phyloP scores from a whole-genome alignment of 495 filamentous ascomycete genomes.

The Cercophora newfieldiana region DNA sequence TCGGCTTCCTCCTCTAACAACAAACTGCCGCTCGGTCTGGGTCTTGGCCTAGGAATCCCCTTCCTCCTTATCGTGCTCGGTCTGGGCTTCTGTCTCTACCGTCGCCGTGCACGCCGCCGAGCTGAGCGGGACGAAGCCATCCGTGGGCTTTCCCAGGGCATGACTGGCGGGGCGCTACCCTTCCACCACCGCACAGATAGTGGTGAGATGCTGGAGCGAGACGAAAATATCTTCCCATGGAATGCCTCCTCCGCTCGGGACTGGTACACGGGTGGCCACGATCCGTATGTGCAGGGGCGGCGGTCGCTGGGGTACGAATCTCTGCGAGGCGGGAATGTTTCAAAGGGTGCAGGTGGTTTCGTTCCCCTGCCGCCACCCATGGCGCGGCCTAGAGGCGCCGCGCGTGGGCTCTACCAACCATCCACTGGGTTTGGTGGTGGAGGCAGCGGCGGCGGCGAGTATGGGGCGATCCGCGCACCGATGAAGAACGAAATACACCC shows the following conservation, averaged over 20 bases:
- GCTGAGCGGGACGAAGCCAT: constrained; percentile 40
- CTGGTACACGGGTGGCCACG: constrained; percentile 46
- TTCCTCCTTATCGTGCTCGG: constrained; percentile 54
- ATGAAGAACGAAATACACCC: constrained; percentile 48
- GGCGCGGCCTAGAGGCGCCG: constrained; percentile 19
- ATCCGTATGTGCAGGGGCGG: constrained; percentile 41
- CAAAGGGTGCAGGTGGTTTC: neutral
- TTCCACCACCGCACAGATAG: constrained; percentile 24
- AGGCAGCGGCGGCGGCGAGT: constrained; percentile 27
- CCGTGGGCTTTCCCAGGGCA: constrained; percentile 42
- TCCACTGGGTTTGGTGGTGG: constrained; percentile 20
- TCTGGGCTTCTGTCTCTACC: constrained; percentile 57
- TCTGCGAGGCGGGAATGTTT: constrained; percentile 29
- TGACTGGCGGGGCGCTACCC: constrained; percentile 33
- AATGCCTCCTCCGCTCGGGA: constrained; percentile 25
- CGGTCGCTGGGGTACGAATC: constrained; percentile 48
- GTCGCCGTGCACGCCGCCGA: constrained; percentile 43
- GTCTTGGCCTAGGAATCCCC: constrained; percentile 72
- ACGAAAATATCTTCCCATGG: constrained; percentile 33
- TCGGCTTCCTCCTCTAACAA: neutral
- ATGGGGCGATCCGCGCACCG: constrained; percentile 17
- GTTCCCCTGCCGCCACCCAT: constrained; percentile 2
- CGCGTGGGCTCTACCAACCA: constrained; percentile 34
- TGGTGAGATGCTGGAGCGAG: constrained; percentile 55
- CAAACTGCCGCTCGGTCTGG: constrained; percentile 42